phyloP scores from a whole-genome alignment of 345 rosid genomes.

The Cardamine resedifolia region DNA sequence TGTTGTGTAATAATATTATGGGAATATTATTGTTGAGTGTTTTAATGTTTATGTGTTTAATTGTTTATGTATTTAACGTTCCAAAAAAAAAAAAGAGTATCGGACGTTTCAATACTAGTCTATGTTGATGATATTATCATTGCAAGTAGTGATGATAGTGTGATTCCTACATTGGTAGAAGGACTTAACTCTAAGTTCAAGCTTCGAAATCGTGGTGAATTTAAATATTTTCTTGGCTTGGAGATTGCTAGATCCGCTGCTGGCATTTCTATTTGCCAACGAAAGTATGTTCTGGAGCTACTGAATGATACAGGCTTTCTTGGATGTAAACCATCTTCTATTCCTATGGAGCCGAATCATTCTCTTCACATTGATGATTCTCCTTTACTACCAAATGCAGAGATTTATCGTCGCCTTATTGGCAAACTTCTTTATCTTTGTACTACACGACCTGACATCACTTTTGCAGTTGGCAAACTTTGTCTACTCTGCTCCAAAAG shows the following conservation, averaged over 20 bases:
- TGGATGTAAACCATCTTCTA: not conserved
- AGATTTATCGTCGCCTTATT: accelerated
- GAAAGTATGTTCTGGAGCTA: not conserved
- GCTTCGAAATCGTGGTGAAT: not conserved
- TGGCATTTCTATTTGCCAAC: not conserved
- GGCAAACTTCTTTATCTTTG: not conserved
- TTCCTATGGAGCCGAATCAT: not conserved
- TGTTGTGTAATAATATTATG: too few species aligned
- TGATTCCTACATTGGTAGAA: not conserved
- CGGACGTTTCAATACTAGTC: too few species aligned
- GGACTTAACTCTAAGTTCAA: not conserved
- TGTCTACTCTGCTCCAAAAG: too few species aligned
- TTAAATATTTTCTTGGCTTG: not conserved
- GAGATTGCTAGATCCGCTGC: not conserved
- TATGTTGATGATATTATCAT: not conserved
- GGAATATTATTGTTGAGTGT: too few species aligned
- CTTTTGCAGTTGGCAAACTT: too few species aligned
- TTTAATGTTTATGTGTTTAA: too few species aligned
- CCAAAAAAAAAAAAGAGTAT: too few species aligned
- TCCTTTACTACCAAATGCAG: not conserved
- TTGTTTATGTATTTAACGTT: too few species aligned
- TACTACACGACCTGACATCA: not conserved
- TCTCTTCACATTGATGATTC: not conserved
- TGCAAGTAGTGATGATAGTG: not conserved
- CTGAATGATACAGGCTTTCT: not conserved